These are phyloP conservation scores for Actinomortierella ambigua DNA, from an alignment of 371 early-diverging fungal species.

Conservation along the genomic window DNA sequence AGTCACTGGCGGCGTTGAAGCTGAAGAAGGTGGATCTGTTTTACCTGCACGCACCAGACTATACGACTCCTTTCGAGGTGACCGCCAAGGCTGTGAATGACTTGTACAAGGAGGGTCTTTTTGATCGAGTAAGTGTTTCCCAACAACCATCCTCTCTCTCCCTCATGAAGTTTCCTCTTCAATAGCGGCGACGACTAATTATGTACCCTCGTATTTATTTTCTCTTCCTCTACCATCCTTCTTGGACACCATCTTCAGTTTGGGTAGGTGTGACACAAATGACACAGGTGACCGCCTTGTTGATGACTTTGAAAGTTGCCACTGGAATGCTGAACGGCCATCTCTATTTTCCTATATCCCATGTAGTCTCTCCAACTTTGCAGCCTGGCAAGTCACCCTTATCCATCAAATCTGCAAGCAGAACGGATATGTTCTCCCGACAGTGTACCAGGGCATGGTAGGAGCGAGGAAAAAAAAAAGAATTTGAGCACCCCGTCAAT, in stretches of 20 bases:
- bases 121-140: slow-evolving; percentile 37
- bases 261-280: too few species aligned
- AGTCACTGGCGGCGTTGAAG: slow-evolving; percentile 44
- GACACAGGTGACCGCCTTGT: too few species aligned
- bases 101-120: slow-evolving; percentile 52
- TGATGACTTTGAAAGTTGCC: too few species aligned
- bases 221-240: too few species aligned
- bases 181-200: too few species aligned
- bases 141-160: too few species aligned
- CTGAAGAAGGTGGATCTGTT: slow-evolving; percentile 51
- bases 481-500: background rate
- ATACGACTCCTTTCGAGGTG: slow-evolving; percentile 50
- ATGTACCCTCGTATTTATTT: too few species aligned
- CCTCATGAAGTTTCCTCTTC: too few species aligned
- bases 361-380: slow-evolving; percentile 58
- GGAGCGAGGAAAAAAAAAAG: background rate
- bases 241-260: too few species aligned
- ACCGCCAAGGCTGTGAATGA: slow-evolving; percentile 51
- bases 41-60: slow-evolving; percentile 58
- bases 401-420: slow-evolving; percentile 50
- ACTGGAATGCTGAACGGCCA: too few species aligned
- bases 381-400: slow-evolving; percentile 53
- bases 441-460: slow-evolving; percentile 58
- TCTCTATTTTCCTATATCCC: too few species aligned
- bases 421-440: slow-evolving; percentile 50